Evolutionary conservation across 306 rosid species (phyloP).

Genomic region (Vigna reflexopilosa): DNA sequence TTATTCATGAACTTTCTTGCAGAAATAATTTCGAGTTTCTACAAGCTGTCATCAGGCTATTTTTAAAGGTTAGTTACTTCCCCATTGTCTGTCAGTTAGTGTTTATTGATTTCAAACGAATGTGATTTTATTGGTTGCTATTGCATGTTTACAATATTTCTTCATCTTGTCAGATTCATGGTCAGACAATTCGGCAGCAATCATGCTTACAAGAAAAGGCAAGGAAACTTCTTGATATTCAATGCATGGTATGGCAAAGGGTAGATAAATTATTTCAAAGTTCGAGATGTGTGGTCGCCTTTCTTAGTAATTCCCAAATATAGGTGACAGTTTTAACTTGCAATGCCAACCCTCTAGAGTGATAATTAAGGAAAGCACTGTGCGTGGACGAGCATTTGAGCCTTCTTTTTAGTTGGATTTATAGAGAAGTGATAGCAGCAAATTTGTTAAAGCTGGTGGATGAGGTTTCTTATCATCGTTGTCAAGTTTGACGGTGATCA

Average conservation of each 20-base stretch:
- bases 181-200: conserved; percentile 81
- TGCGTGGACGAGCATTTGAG: background rate
- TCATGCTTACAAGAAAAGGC: conserved; percentile 78
- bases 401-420: conserved; percentile 1
- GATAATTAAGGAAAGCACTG: conserved; percentile 5
- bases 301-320: conserved; percentile 78
- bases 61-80: conserved; percentile 71
- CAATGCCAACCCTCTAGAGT: conserved; percentile 9
- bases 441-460: conserved; percentile 23
- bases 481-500: conserved; percentile 12
- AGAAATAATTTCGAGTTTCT: conserved; percentile 90
- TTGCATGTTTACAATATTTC: conserved; percentile 25
- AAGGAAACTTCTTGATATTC: conserved; percentile 77
- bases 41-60: conserved; percentile 86
- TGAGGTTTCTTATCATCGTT: conserved; percentile 20
- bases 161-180: conserved; percentile 70
- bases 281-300: conserved; percentile 75
- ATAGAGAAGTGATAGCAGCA: conserved; percentile 16
- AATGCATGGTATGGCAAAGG: conserved; percentile 75
- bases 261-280: conserved; percentile 82
- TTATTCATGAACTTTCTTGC: conserved; percentile 72
- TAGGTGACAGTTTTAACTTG: conserved; percentile 38
- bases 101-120: conserved; percentile 1
- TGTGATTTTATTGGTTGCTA: conserved; percentile 4
- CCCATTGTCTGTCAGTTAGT: conserved; percentile 24